phyloP scores from a whole-genome alignment of 345 rosid species.

The Gossypium sturtianum region DNA sequence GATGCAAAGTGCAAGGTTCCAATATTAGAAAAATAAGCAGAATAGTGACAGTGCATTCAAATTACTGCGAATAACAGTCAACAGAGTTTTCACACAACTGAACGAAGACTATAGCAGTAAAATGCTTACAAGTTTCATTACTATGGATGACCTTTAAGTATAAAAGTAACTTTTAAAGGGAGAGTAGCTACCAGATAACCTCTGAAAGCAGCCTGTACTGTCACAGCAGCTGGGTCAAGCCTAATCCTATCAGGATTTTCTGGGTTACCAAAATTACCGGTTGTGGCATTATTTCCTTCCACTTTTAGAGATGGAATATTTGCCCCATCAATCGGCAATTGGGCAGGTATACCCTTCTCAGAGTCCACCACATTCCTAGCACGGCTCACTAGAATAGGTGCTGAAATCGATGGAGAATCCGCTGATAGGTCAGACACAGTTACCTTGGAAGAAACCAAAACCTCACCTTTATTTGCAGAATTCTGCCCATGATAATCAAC shows the following conservation, averaged over 20 bases:
- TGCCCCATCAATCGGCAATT: constrained; percentile 26
- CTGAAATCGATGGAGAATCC: constrained; percentile 30
- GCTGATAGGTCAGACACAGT: constrained; percentile 26
- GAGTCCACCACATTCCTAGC: constrained; percentile 24
- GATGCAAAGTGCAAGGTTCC: too few species aligned
- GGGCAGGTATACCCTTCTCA: constrained; percentile 21
- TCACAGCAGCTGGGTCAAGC: constrained; percentile 57
- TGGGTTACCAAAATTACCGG: constrained; percentile 20
- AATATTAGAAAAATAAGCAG: too few species aligned
- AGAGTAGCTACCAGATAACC: constrained; percentile 54
- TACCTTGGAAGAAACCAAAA: constrained; percentile 38
- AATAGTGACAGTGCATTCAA: neutral
- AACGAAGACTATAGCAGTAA: neutral
- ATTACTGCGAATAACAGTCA: neutral
- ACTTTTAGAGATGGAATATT: constrained; percentile 17
- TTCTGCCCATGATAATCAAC: neutral
- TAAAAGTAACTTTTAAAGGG: constrained; percentile 1
- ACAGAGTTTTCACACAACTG: neutral
- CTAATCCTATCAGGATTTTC: constrained; percentile 38
- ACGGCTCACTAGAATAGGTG: constrained; percentile 26
- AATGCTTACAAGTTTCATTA: neutral
- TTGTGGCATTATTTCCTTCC: constrained; percentile 3
- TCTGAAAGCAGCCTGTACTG: constrained; percentile 65
- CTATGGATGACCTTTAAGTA: neutral
- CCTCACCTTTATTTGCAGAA: neutral